Conservation (phyloP, 495 filamentous ascomycete genomes). For the Emericellopsis terricola region DNA sequence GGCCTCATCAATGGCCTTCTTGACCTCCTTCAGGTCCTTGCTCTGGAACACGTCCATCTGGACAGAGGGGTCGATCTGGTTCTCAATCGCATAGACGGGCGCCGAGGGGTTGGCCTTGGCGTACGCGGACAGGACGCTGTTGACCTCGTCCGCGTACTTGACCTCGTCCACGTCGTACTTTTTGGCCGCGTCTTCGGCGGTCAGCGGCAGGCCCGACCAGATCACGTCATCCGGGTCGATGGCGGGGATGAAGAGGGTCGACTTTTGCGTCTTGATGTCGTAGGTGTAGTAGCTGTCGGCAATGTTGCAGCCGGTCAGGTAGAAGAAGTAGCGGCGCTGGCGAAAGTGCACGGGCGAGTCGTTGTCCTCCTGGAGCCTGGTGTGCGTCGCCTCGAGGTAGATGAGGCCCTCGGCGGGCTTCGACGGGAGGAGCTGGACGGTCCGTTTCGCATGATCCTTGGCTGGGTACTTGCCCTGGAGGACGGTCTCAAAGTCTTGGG, state of each 20-base stretch:
- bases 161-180: constrained; percentile 75
- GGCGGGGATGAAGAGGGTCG: constrained; percentile 85
- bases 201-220: constrained; percentile 82
- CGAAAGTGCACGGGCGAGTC: constrained; percentile 62
- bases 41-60: constrained; percentile 45
- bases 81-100: constrained; percentile 49
- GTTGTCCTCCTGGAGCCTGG: constrained; percentile 62
- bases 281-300: constrained; percentile 74
- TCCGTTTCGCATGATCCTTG: constrained; percentile 68
- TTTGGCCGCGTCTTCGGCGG: constrained; percentile 48
- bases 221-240: constrained; percentile 81
- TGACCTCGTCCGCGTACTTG: constrained; percentile 48
- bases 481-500: constrained; percentile 16
- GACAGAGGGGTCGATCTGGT: constrained; percentile 46
- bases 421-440: constrained; percentile 53
- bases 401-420: constrained; percentile 45
- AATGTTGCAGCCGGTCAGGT: constrained; percentile 72
- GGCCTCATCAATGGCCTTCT: constrained; percentile 57
- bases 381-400: constrained; percentile 77
- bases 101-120: constrained; percentile 24
- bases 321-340: constrained; percentile 89
- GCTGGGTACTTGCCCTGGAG: constrained; percentile 77
- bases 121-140: constrained; percentile 35
- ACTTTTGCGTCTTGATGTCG: constrained; percentile 47
- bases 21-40: constrained; percentile 42